These are phyloP conservation scores for Diplodia scrobiculata DNA, from an alignment of 2,329 filamentous ascomycete species.

Conservation along the genomic window DNA sequence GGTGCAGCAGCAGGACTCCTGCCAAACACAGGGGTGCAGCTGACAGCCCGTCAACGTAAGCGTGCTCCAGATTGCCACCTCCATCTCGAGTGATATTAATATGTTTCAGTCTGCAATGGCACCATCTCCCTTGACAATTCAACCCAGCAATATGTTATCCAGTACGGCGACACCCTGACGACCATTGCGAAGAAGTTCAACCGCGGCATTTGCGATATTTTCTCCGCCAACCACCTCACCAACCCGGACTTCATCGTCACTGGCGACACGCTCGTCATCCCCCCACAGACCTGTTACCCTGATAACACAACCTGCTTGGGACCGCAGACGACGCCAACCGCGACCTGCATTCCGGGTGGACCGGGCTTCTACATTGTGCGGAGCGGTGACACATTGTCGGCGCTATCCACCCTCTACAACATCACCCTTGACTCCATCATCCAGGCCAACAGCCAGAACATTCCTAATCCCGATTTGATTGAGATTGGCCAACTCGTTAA, in stretches of 20 bases:
- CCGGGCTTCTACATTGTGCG: constrained; percentile 33
- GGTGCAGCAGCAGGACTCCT: constrained; percentile 2
- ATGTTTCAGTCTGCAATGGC: constrained; percentile 18
- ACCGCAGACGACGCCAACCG: constrained; percentile 27
- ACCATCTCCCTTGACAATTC: constrained; percentile 4
- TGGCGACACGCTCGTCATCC: constrained; percentile 28
- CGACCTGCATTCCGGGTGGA: constrained; percentile 35
- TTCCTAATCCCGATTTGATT: constrained; percentile 33
- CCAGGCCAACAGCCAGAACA: constrained; percentile 34
- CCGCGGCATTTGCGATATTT: constrained; percentile 31
- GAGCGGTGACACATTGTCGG: constrained; percentile 33
- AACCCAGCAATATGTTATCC: constrained; percentile 19
- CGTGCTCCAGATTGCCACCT: background rate
- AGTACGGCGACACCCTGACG: constrained; percentile 29
- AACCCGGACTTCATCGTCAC: constrained; percentile 25
- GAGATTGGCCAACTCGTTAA: constrained; percentile 34
- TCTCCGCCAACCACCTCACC: constrained; percentile 26
- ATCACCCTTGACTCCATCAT: constrained; percentile 34
- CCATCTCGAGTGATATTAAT: background rate
- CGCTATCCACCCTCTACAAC: constrained; percentile 34
- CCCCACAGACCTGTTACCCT: constrained; percentile 27
- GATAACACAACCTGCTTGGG: constrained; percentile 35
- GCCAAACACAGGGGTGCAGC: background rate
- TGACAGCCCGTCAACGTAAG: constrained; percentile 11
- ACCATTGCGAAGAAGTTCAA: constrained; percentile 19